Percentiles rank a stretch among this genome's conserved stretches.
phyloP scores from a whole-genome alignment of 495 filamentous ascomycete species.

The Aspergillus wentii region DNA sequence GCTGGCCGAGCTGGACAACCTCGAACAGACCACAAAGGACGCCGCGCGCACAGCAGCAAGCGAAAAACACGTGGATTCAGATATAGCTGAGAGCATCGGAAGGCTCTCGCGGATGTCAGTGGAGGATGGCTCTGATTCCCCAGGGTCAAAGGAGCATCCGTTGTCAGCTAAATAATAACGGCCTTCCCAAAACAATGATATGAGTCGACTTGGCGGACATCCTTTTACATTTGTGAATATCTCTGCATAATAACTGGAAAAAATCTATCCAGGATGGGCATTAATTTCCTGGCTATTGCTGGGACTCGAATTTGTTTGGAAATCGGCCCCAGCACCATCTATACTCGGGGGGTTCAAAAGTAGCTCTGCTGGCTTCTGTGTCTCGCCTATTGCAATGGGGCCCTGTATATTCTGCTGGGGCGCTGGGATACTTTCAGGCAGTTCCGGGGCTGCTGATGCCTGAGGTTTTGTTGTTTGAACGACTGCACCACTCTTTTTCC shows the following conservation, averaged over 20 bases:
- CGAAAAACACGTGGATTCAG: conserved; percentile 22
- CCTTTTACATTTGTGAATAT: too few species aligned
- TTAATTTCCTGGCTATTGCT: conserved; percentile 5
- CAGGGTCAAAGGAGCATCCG: too few species aligned
- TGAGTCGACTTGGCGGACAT: too few species aligned
- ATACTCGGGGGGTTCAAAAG: conserved; percentile 1
- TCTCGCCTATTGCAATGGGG: background rate
- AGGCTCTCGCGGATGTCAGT: conserved; percentile 41
- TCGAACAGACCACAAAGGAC: conserved; percentile 31
- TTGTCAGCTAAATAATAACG: too few species aligned
- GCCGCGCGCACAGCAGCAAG: conserved; percentile 20
- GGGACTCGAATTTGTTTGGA: conserved; percentile 1
- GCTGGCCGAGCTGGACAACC: conserved; percentile 40
- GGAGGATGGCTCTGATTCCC: conserved; percentile 30
- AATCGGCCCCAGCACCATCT: conserved; percentile 1
- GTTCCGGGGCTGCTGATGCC: conserved; percentile 4
- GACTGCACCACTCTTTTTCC: conserved; percentile 31
- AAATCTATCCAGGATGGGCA: background rate
- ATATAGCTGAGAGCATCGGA: conserved; percentile 34
- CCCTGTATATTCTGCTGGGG: conserved; percentile 2
- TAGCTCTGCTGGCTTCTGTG: conserved; percentile 1
- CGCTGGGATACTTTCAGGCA: conserved; percentile 1
- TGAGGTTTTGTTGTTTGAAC: conserved; percentile 27
- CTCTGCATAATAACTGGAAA: background rate
- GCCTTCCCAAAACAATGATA: too few species aligned